These are phyloP conservation scores for Hirsutella minnesotensis DNA, from an alignment of 2,329 filamentous ascomycete species.

Conservation along the genomic window DNA sequence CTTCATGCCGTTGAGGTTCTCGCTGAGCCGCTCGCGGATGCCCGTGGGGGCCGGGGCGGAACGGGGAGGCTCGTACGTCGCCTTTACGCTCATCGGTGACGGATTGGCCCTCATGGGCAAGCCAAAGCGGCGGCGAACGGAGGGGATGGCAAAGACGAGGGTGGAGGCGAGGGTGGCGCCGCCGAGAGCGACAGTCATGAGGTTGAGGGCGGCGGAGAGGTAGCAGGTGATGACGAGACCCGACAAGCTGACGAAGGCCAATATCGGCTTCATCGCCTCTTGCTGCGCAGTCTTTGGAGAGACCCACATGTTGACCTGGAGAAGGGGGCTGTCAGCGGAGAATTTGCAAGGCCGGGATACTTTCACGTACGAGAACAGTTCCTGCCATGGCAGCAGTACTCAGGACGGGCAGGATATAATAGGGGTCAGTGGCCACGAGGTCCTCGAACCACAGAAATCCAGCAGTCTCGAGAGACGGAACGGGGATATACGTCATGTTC, in stretches of 20 bases:
- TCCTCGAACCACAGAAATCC: conserved; percentile 71
- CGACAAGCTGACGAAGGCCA: conserved; percentile 29
- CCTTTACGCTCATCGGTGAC: neutral
- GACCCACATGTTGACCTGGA: conserved; percentile 24
- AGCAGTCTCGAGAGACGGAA: conserved; percentile 63
- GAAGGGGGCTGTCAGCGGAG: too few species aligned
- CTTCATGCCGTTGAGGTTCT: conserved; percentile 23
- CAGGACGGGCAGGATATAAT: conserved; percentile 57
- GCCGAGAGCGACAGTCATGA: conserved; percentile 32
- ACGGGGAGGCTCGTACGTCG: neutral
- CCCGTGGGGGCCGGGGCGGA: conserved; percentile 15
- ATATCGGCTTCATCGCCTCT: conserved; percentile 28
- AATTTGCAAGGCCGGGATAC: too few species aligned
- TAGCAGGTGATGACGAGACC: conserved; percentile 33
- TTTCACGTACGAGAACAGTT: conserved; percentile 41
- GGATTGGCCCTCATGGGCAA: conserved; percentile 18
- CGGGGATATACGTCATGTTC: conserved; percentile 65
- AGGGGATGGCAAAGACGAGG: conserved; percentile 23
- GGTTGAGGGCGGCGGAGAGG: conserved; percentile 35
- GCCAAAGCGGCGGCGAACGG: conserved; percentile 24
- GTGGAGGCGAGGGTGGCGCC: conserved; percentile 24
- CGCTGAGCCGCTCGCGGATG: conserved; percentile 19
- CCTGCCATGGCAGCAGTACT: conserved; percentile 45
- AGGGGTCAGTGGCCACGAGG: conserved; percentile 65
- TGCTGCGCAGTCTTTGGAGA: conserved; percentile 16